Percentiles rank a stretch among this genome's conserved stretches.
Conservation (phyloP, 805 yeast species). For the Candida vaughaniae region DNA sequence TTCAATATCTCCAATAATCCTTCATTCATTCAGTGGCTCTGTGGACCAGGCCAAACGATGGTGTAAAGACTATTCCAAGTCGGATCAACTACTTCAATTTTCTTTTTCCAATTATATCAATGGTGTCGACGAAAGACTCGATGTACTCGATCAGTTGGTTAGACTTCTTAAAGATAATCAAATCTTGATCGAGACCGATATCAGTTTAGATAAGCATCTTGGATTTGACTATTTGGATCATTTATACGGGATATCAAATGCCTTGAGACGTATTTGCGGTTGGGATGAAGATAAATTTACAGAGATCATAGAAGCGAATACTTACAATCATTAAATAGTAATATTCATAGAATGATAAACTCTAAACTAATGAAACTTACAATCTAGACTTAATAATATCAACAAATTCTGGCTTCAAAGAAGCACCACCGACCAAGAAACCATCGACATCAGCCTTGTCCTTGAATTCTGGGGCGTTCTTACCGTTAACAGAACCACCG, state of each 20-base stretch:
- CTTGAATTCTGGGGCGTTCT: conserved; percentile 86
- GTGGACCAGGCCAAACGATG: conserved; percentile 59
- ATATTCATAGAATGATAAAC: neutral
- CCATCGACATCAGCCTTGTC: conserved; percentile 95
- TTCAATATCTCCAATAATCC: conserved; percentile 45
- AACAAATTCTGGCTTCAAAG: conserved; percentile 95
- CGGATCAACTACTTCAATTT: conserved; percentile 37
- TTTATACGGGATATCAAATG: conserved; percentile 20
- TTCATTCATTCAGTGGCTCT: conserved; percentile 89
- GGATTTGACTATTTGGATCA: conserved; percentile 20
- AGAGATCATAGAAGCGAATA: neutral
- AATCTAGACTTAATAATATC: conserved; percentile 92
- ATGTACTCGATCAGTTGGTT: conserved; percentile 19
- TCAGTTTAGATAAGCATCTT: conserved; percentile 27
- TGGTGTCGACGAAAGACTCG: conserved; percentile 29
- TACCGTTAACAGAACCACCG: conserved; percentile 98
- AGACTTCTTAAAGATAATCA: conserved; percentile 18
- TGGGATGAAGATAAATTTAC: conserved; percentile 14
- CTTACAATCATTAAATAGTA: conserved; percentile 1
- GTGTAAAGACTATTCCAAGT: conserved; percentile 31
- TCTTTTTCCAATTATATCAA: conserved; percentile 57
- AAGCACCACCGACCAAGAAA: conserved; percentile 99
- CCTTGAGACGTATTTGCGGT: conserved; percentile 12
- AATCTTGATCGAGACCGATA: conserved; percentile 37
- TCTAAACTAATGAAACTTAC: conserved; percentile 27